A percentile compares a stretch with the other conserved stretches of the same genome.
Evolutionary conservation across 2,329 filamentous ascomycete species (phyloP).

Genomic region (Diaporthe citrichinensis): DNA sequence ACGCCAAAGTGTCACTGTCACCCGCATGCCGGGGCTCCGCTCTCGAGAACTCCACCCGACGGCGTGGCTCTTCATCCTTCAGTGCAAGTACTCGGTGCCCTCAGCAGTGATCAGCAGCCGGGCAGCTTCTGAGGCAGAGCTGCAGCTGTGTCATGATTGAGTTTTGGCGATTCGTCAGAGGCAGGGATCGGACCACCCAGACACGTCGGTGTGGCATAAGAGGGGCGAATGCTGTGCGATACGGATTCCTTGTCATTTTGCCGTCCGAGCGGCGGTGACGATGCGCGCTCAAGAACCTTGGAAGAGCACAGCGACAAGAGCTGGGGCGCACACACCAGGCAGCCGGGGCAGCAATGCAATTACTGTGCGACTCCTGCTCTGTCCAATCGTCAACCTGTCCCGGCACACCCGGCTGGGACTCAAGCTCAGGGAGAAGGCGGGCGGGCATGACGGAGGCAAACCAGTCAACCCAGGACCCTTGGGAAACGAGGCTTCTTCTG

Average conservation of each 20-base stretch:
- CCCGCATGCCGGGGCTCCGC: not conserved
- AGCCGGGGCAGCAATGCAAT: constrained; percentile 4
- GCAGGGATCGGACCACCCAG: constrained; percentile 29
- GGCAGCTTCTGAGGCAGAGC: constrained; percentile 19
- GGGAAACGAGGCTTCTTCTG: constrained; percentile 10
- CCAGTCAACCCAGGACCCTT: constrained; percentile 5
- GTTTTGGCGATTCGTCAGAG: constrained; percentile 33
- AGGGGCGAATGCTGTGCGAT: constrained; percentile 27
- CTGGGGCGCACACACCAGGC: not conserved
- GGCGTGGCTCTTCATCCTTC: not conserved
- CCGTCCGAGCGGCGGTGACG: constrained; percentile 28
- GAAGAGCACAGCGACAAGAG: constrained; percentile 15
- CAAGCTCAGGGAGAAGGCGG: not conserved
- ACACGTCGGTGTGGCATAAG: constrained; percentile 15
- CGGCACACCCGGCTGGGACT: constrained; percentile 22
- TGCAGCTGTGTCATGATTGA: constrained; percentile 27
- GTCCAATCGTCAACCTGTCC: not conserved
- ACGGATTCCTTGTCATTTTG: constrained; percentile 23
- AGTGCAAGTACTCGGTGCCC: not conserved
- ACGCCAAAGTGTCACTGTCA: not conserved
- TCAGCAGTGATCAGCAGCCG: not conserved
- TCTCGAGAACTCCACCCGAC: not conserved
- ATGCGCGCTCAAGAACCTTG: constrained; percentile 21
- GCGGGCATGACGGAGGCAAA: constrained; percentile 19
- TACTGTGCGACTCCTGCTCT: constrained; percentile 1